Conservation (phyloP, 768 basidiomycete genomes). For the Mycena polygramma region DNA sequence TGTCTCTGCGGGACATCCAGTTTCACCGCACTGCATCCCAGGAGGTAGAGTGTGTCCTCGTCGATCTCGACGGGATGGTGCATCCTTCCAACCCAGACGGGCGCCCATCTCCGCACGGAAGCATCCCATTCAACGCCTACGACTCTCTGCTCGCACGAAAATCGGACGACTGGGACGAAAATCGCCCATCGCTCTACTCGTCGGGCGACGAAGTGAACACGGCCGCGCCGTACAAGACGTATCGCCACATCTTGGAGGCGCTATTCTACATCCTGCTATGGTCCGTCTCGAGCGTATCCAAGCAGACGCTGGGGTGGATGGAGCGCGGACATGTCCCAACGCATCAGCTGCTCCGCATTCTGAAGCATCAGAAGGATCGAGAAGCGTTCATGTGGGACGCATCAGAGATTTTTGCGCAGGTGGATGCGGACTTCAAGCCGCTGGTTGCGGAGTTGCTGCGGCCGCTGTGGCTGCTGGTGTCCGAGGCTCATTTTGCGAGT, state of each 20-base stretch:
- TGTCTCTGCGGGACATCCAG: conserved; percentile 1
- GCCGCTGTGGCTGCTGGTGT: conserved; percentile 18
- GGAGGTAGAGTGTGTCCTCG: not conserved
- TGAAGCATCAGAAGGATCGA: conserved; percentile 23
- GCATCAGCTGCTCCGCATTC: conserved; percentile 5
- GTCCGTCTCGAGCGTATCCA: not conserved
- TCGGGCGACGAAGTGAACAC: conserved; percentile 7
- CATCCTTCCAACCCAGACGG: conserved; percentile 7
- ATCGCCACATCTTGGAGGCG: conserved; percentile 19
- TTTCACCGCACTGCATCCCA: conserved; percentile 4
- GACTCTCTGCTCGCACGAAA: not conserved
- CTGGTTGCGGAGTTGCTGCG: conserved; percentile 15
- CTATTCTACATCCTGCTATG: conserved; percentile 22
- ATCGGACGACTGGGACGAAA: not conserved
- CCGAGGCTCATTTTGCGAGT: conserved; percentile 11
- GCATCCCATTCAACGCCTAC: conserved; percentile 19
- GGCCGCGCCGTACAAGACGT: conserved; percentile 10
- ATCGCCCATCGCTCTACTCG: not conserved
- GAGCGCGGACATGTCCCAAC: not conserved
- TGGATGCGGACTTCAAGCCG: conserved; percentile 1
- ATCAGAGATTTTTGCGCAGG: not conserved
- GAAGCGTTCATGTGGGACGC: conserved; percentile 27
- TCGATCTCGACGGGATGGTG: conserved; percentile 19
- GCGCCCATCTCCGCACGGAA: conserved; percentile 10
- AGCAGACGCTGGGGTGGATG: conserved; percentile 15